phyloP scores from a whole-genome alignment of 116 monocot genomes.

The Iris pallida region DNA sequence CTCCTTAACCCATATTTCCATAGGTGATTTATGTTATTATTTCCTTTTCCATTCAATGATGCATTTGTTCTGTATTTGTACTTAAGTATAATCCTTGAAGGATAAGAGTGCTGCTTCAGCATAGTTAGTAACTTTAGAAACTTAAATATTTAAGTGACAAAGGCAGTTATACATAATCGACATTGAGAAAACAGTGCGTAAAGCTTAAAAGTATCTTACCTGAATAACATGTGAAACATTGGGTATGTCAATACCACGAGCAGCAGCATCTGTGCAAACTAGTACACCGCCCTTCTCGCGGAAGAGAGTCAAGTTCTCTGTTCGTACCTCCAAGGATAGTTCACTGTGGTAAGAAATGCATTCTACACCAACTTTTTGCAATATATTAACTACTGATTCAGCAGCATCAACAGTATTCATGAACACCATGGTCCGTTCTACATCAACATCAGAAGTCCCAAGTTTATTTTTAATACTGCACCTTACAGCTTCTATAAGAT shows the following conservation, averaged over 20 bases:
- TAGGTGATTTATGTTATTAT: no score
- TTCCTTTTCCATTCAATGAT: no score
- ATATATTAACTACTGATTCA: constrained; percentile 61
- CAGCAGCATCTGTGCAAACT: constrained; percentile 99
- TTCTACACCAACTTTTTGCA: constrained; percentile 53
- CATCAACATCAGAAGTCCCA: constrained; percentile 19
- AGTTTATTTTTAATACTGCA: constrained; percentile 18
- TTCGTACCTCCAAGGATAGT: constrained; percentile 64
- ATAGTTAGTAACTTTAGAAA: not conserved
- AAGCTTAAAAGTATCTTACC: constrained; percentile 30
- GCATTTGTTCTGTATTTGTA: no score
- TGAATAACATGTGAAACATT: constrained; percentile 97
- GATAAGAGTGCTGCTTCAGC: no score
- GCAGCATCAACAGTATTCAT: constrained; percentile 86
- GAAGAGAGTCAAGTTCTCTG: constrained; percentile 48
- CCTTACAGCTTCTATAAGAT: constrained; percentile 78
- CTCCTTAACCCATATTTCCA: no score
- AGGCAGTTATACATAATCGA: not conserved
- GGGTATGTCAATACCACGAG: constrained; percentile 94
- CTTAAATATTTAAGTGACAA: not conserved
- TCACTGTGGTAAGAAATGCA: constrained; percentile 86
- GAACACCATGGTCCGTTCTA: constrained; percentile 84
- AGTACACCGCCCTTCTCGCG: constrained; percentile 83
- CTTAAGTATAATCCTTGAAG: no score
- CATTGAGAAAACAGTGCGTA: not conserved